These are phyloP conservation scores for Agaricus sinodeliciosus DNA, from an alignment of 768 basidiomycete species.

Conservation along the genomic window DNA sequence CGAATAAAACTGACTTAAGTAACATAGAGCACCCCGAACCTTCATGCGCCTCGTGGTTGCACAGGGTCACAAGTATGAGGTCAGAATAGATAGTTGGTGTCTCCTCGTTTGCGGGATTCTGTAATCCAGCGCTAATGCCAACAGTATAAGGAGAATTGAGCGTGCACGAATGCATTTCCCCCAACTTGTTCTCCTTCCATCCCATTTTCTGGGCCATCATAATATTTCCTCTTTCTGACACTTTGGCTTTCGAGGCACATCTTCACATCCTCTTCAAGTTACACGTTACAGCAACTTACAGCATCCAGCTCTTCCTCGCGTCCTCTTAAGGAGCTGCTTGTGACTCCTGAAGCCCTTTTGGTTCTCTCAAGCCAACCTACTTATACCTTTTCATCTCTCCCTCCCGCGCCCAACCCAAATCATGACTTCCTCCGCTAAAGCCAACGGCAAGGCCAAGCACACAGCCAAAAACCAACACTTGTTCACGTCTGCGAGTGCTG, in stretches of 20 bases:
- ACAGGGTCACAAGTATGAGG: too few relatives aligned
- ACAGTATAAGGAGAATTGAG: too few relatives aligned
- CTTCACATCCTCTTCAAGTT: slow-evolving; percentile 3
- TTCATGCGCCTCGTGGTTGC: too few relatives aligned
- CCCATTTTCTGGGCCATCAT: background rate
- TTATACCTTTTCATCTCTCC: background rate
- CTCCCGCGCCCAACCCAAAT: background rate
- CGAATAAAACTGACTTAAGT: too few relatives aligned
- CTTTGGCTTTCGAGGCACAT: background rate
- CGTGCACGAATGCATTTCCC: too few relatives aligned
- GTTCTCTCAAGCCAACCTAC: background rate
- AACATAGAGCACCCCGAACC: too few relatives aligned
- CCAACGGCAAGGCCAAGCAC: slow-evolving; percentile 9
- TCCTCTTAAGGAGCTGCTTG: background rate
- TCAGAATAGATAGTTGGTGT: too few relatives aligned
- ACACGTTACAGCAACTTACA: background rate
- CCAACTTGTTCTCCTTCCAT: too few relatives aligned
- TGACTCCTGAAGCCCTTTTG: background rate
- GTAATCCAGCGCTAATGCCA: too few relatives aligned
- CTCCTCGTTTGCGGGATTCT: too few relatives aligned
- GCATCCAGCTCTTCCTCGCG: slow-evolving; percentile 1
- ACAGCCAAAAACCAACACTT: background rate
- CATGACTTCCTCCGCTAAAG: slow-evolving; percentile 5
- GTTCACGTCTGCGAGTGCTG: background rate
- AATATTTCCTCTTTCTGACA: background rate